Base-by-base conservation (phyloP, 2,329 filamentous ascomycete genomes). In the Apiospora arundinis region DNA sequence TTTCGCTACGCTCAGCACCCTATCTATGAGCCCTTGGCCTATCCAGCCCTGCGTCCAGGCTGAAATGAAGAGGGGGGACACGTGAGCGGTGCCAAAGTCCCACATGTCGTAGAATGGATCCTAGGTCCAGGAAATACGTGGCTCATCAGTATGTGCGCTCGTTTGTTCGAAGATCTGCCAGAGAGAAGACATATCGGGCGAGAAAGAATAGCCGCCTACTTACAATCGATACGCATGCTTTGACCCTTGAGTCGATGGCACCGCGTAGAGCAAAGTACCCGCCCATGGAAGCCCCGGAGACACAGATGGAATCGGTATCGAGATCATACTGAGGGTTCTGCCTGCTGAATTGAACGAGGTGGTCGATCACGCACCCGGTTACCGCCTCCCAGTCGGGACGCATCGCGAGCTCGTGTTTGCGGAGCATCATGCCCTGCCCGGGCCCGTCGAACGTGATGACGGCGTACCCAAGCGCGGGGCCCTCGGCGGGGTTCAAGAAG, bases 261-360 rank as follows among this genome's bases (percentile, higher is more conserved):
- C 76, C 82, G 0, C 86, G 82, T 8, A 87, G 78, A 0, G 85
- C 83, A 67, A 81, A 83, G 73, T 87, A 87, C 0, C 81, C 86
- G 2, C 86, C 85, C 73, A 86, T 77, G 2, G 81, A 81, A 0
- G 80, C 78, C 0, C 85, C 84, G 1, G 75, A 69, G 23, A 85
- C 70, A 0, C 81, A 81, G 21, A 87, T 76, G 11, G 76, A 74
- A 1, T 77, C 74, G 0, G 81, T 52, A 69, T 87, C 84, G 0
- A 86, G 77, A 0, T 80, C 72, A 0, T 75, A 68, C 0, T 80
- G 75, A 0, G 77, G 74, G 7, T 76, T 60, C 16, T 68, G 21
- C 1, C 32, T 45, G 0, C 75, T 70, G 4, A 77, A 45, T 11
- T 71, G 67, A 9, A 71, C 25, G 42, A 82, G 74, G 45, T 77